A percentile compares a stretch with the other conserved stretches of the same genome.
These are phyloP conservation scores for Chamaecyparis obtusa DNA, from an alignment of 75 land plant species.

Conservation along the genomic window DNA sequence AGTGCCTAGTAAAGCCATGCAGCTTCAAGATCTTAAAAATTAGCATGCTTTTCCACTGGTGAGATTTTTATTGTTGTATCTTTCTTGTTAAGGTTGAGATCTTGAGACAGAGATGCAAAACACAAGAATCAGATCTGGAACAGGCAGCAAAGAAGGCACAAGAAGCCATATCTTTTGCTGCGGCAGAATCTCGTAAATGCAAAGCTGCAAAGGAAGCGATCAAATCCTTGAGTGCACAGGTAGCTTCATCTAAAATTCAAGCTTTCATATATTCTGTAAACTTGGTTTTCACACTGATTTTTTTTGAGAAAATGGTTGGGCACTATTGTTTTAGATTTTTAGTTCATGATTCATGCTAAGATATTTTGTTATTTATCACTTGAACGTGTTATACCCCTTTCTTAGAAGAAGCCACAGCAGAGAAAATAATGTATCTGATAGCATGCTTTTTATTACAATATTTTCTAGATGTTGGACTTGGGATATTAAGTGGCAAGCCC, in stretches of 20 bases:
- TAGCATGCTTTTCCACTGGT: not conserved
- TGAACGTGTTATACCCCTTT: not conserved
- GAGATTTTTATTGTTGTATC: not conserved
- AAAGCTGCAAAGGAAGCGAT: slow-evolving; percentile 87
- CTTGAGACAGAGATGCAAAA: slow-evolving; percentile 47
- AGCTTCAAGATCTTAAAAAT: not conserved
- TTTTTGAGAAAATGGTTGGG: not conserved
- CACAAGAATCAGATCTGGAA: slow-evolving; percentile 64
- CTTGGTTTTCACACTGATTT: not conserved
- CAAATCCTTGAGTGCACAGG: slow-evolving; percentile 78
- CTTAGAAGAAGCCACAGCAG: not conserved
- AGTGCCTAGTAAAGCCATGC: not conserved
- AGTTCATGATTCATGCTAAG: not conserved
- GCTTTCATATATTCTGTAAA: not conserved
- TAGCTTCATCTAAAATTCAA: slow-evolving; percentile 11
- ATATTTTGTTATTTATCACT: not conserved
- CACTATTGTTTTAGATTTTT: not conserved
- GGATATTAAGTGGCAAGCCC: not conserved
- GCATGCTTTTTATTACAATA: not conserved
- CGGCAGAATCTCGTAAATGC: slow-evolving; percentile 70
- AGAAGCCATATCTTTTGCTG: slow-evolving; percentile 59
- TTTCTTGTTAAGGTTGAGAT: slow-evolving; percentile 53
- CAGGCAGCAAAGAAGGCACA: slow-evolving; percentile 47
- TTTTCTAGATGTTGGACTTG: not conserved
- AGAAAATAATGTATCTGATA: not conserved